Evolutionary conservation across 306 rosid genomes (phyloP), one percentile per base, ranked within the genome.

Genomic region (Psophocarpus tetragonolobus): DNA sequence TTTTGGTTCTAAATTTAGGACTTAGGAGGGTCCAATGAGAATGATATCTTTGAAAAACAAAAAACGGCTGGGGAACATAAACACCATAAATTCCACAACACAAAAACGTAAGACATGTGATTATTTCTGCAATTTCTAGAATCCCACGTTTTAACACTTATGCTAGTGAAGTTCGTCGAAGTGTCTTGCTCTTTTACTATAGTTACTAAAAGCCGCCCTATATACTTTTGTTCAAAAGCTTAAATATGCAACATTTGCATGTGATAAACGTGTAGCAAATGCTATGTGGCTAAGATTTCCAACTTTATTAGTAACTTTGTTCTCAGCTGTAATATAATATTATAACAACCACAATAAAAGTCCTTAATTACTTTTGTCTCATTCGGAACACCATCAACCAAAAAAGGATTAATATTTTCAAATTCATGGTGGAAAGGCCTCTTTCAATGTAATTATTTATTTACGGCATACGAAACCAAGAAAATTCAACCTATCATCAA

Each of bases 251-350:
- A 41, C 58, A 69, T 45, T 44, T 79, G 41, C 72, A 47, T 36
- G 29, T 62, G 71, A 12, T 71, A 71, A 71, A 80, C 78, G 78
- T 71, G 78, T 26, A 79, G 13, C 0, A 79, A 70, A 71, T 79
- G 66, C 23, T 58, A n/a, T 29, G 24, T 35, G 35, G 35, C 11
- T 6, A 35, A 23, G n/a, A 23, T 54, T 54, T 51, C 5, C n/a
- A 70, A 45, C 68, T 30, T 68, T 53, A 13, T 24, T 8, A 3
- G 1, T 14, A 41, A 42, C 23, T 56, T n/a, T 51, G 32, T 15
- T 76, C 51, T 39, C 68, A 30, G 7, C 45, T 54, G 32, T 8
- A 53, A 77, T 77, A 53, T 67, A 72, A 72, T 17, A 36, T n/a
- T n/a, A 27, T 14, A 61, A 15, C 7, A 32, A 15, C n/a, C 15